phyloP scores from a whole-genome alignment of 1,139 yeast species.

The Diutina pseudorugosa region DNA sequence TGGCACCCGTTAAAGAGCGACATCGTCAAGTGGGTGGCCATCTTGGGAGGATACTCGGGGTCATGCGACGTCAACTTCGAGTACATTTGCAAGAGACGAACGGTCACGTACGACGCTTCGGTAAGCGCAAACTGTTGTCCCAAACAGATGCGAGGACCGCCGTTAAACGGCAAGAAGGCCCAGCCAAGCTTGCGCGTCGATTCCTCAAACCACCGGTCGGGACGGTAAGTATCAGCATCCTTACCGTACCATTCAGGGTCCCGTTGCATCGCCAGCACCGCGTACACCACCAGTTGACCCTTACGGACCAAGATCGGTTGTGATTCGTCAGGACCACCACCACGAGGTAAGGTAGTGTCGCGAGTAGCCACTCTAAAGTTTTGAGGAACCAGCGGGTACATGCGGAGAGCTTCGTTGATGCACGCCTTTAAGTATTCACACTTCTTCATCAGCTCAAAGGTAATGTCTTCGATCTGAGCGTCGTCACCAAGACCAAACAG shows the following conservation, averaged over 20 bases:
- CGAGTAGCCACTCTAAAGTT: not conserved
- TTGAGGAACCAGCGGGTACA: conserved; percentile 2
- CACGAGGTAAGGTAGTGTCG: conserved; percentile 3
- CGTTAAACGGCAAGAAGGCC: conserved; percentile 23
- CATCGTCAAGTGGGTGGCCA: not conserved
- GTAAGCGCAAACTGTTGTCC: conserved; percentile 39
- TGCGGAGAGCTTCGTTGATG: not conserved
- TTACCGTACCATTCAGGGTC: conserved; percentile 32
- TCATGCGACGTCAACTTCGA: not conserved
- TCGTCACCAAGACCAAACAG: conserved; percentile 16
- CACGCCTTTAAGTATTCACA: conserved; percentile 3
- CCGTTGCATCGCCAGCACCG: conserved; percentile 36
- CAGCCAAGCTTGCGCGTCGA: conserved; percentile 27
- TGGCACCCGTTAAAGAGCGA: not conserved
- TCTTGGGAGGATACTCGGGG: not conserved
- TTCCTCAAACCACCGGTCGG: conserved; percentile 46
- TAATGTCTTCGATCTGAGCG: conserved; percentile 15
- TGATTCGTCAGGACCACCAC: conserved; percentile 15
- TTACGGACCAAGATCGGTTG: conserved; percentile 33
- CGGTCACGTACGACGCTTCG: conserved; percentile 37
- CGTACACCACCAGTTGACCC: conserved; percentile 34
- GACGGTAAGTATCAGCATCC: conserved; percentile 34
- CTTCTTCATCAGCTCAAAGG: conserved; percentile 12
- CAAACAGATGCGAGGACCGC: conserved; percentile 18
- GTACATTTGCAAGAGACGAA: conserved; percentile 19